Percentiles rank a stretch among this genome's conserved stretches.
These are phyloP conservation scores for Aaosphaeria pasadenensis DNA, from an alignment of 2,329 filamentous ascomycete genomes.

Conservation along the genomic window DNA sequence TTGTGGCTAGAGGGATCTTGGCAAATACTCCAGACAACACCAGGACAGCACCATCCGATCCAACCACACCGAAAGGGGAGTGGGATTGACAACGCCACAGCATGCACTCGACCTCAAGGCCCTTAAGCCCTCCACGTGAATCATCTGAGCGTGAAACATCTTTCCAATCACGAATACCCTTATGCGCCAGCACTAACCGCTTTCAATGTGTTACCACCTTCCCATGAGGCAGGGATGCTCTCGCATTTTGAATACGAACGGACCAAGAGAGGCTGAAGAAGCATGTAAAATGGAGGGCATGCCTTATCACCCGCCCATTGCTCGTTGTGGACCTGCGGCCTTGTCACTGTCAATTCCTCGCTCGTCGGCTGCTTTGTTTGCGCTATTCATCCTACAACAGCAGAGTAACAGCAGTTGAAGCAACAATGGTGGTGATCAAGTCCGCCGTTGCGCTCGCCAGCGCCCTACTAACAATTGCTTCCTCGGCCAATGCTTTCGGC, in stretches of 20 bases:
- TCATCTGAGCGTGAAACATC: not conserved
- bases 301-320: not conserved
- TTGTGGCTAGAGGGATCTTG: too few species aligned
- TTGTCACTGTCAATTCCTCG: too few species aligned
- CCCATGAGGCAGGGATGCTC: not conserved
- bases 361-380: too few species aligned
- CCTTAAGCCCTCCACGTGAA: not conserved
- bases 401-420: not conserved
- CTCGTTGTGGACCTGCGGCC: too few species aligned
- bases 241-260: not conserved
- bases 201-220: not conserved
- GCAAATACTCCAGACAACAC: too few species aligned
- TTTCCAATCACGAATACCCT: not conserved
- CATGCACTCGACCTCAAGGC: too few species aligned
- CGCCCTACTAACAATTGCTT: not conserved
- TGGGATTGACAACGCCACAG: not conserved
- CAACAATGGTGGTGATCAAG: conserved; percentile 1
- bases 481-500: not conserved
- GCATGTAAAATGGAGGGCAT: not conserved
- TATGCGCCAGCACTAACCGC: not conserved
- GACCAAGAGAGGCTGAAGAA: not conserved
- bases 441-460: not conserved
- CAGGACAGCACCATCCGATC: not conserved
- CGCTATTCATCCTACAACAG: too few species aligned
- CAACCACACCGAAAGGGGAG: not conserved